Evolutionary conservation across 2,329 filamentous ascomycete species (phyloP).

Genomic region (Knoxdaviesia capensis): DNA sequence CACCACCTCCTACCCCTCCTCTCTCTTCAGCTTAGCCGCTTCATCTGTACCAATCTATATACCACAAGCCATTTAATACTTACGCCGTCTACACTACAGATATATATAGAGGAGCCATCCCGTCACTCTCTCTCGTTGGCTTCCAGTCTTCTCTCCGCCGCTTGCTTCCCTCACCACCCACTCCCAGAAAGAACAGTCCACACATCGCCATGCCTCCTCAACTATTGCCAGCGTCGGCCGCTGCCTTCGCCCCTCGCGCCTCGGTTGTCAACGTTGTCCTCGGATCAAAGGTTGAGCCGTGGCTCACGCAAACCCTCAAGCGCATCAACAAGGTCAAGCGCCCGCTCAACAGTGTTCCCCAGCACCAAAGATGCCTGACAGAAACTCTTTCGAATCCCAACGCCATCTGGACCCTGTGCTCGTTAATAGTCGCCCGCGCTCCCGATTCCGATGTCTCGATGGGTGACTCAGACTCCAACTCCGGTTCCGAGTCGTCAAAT

Average conservation of each 20-base stretch:
- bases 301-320: conserved; percentile 93
- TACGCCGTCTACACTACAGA: not conserved
- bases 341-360: conserved; percentile 86
- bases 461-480: conserved; percentile 21
- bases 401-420: conserved; percentile 88
- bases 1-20: too few species aligned
- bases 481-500: conserved; percentile 24
- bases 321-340: conserved; percentile 93
- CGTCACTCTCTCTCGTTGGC: conserved; percentile 4
- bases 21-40: too few species aligned
- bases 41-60: too few species aligned
- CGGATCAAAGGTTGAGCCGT: conserved; percentile 79
- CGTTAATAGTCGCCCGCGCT: conserved; percentile 78
- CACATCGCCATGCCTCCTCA: conserved; percentile 56
- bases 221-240: conserved; percentile 84
- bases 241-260: conserved; percentile 79
- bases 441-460: conserved; percentile 68
- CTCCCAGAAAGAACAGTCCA: conserved; percentile 12
- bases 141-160: conserved; percentile 7
- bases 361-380: conserved; percentile 88
- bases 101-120: not conserved
- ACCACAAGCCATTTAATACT: too few species aligned
- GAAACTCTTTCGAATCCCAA: conserved; percentile 78
- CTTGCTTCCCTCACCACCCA: conserved; percentile 8
- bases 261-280: conserved; percentile 90